Percentiles rank a stretch among this genome's conserved stretches.
These are phyloP conservation scores for Phytopythium helicoides DNA, from an alignment of 352 stramenopile genomes.

Conservation along the genomic window DNA sequence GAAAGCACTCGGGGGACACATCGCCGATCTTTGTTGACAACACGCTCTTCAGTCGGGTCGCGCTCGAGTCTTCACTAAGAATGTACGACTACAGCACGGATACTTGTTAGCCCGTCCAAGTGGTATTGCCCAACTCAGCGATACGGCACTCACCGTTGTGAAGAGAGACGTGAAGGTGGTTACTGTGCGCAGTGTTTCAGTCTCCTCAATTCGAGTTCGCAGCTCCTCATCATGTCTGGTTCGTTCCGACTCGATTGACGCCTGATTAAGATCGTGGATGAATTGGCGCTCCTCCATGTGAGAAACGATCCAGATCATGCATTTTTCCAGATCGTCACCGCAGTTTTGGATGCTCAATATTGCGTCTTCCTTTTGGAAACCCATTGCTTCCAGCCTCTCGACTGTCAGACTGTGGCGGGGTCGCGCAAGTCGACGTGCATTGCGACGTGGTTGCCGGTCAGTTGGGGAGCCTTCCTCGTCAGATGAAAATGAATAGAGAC, in stretches of 20 bases:
- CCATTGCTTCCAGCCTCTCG: conserved; percentile 54
- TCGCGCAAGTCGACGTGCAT: conserved; percentile 16
- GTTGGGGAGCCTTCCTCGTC: conserved; percentile 13
- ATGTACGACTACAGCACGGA: conserved; percentile 50
- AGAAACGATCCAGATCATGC: conserved; percentile 82
- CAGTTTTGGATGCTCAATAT: conserved; percentile 53
- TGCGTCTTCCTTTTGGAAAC: conserved; percentile 60
- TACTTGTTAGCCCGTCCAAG: not conserved
- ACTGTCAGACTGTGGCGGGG: conserved; percentile 54
- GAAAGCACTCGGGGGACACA: conserved; percentile 29
- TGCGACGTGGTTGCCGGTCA: conserved; percentile 13
- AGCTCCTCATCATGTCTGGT: conserved; percentile 62
- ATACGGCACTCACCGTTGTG: conserved; percentile 38
- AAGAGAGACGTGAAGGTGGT: conserved; percentile 67
- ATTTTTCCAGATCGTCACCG: conserved; percentile 61
- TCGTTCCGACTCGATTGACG: conserved; percentile 76
- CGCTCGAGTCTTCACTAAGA: conserved; percentile 30
- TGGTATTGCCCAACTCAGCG: not conserved
- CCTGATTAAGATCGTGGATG: conserved; percentile 60
- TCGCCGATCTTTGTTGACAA: conserved; percentile 50
- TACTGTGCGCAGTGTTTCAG: conserved; percentile 44
- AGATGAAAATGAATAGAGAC: conserved; percentile 12
- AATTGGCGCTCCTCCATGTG: conserved; percentile 73
- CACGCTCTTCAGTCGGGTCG: conserved; percentile 37
- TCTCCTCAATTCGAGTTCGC: conserved; percentile 49